Evolutionary conservation across 2,329 filamentous ascomycete genomes (phyloP).

Genomic region (Sclerotinia minor): DNA sequence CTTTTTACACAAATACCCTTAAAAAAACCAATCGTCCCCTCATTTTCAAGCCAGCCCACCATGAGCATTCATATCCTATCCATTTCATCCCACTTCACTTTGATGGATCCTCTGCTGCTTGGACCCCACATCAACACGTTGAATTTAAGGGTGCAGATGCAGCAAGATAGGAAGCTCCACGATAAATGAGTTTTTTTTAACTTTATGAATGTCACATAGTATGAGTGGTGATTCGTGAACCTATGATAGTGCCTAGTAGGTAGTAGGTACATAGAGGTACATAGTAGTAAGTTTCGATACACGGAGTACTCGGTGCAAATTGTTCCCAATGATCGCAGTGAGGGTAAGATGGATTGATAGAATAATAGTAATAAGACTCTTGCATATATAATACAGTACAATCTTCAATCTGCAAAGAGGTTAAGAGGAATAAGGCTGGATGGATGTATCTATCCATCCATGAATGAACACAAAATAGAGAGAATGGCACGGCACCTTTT

Average conservation of each 20-base stretch:
- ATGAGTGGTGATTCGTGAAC: no score
- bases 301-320: no score
- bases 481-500: no score
- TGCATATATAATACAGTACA: no score
- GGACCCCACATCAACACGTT: not conserved
- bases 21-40: not conserved
- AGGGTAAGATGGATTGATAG: no score
- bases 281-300: no score
- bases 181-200: not conserved
- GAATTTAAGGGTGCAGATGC: not conserved
- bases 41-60: constrained; percentile 1
- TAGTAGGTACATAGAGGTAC: not conserved
- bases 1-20: not conserved
- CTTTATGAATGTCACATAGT: not conserved
- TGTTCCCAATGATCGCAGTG: no score
- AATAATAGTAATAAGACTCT: no score
- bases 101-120: not conserved
- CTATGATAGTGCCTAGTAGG: not conserved
- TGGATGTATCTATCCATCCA: no score
- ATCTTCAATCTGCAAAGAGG: no score
- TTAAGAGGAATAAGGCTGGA: no score
- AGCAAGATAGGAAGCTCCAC: not conserved
- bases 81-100: constrained; percentile 1
- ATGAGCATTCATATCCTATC: not conserved
- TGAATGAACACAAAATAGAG: no score